Evolutionary conservation across 139 green algal species (phyloP).

Genomic region (Chlorella sp.): DNA sequence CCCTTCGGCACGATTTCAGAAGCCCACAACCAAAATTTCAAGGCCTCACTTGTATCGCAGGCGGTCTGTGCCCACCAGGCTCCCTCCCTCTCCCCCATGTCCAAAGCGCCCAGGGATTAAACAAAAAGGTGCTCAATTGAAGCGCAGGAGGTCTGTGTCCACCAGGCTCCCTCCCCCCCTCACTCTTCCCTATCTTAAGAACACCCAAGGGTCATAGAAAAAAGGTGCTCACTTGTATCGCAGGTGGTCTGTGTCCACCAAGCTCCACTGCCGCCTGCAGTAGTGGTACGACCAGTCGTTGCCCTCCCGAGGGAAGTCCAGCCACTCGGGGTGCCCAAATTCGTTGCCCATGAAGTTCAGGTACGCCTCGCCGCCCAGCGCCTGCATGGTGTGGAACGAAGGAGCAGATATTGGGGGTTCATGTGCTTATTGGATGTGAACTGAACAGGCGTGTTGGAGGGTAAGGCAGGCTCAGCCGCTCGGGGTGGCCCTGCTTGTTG

Average conservation of each 20-base stretch:
- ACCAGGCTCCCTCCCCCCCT: too few species aligned
- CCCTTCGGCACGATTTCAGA: too few species aligned
- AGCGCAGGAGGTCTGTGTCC: too few species aligned
- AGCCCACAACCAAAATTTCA: too few species aligned
- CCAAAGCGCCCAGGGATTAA: too few species aligned
- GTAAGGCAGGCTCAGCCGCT: too few species aligned
- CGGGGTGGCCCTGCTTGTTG: too few species aligned
- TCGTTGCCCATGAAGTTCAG: constrained; percentile 88
- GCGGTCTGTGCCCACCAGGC: constrained; percentile 68
- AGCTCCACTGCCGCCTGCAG: constrained; percentile 82
- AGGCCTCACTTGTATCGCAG: constrained; percentile 78
- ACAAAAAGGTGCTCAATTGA: too few species aligned
- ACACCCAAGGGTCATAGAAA: too few species aligned
- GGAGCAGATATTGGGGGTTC: neutral
- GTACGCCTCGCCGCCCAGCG: constrained; percentile 82
- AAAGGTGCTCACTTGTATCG: constrained; percentile 68
- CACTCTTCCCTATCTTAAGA: too few species aligned
- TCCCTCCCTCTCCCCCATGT: too few species aligned
- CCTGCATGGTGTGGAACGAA: constrained; percentile 40
- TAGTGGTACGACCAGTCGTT: constrained; percentile 94
- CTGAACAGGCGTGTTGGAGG: too few species aligned
- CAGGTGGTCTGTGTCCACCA: constrained; percentile 78
- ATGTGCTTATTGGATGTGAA: neutral
- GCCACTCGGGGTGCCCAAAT: constrained; percentile 97
- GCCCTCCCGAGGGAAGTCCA: constrained; percentile 94